Conservation (phyloP, 208 protist genomes). For the Wallacemonas sp. region DNA sequence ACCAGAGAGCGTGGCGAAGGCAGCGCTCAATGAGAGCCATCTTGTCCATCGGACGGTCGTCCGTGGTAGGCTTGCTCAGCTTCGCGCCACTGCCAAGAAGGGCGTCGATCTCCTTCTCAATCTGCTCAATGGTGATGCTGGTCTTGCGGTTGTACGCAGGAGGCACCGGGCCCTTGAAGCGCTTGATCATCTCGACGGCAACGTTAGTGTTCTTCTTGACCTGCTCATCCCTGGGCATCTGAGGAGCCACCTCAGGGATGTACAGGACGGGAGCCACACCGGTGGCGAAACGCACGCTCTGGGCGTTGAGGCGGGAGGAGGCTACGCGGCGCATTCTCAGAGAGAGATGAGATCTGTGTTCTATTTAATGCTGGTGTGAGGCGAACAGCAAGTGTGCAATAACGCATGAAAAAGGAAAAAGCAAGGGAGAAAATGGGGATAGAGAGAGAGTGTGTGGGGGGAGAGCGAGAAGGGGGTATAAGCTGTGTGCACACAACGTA, state of each 20-base stretch:
- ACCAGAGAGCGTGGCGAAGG: constrained; percentile 91
- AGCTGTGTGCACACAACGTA: no score
- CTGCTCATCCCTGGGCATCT: constrained; percentile 77
- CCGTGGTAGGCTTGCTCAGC: constrained; percentile 64
- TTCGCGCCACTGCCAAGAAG: constrained; percentile 83
- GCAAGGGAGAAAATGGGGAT: no score
- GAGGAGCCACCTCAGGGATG: constrained; percentile 57
- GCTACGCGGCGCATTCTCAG: constrained; percentile 69
- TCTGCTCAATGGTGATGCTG: constrained; percentile 80
- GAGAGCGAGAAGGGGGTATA: no score
- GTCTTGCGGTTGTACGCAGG: constrained; percentile 81
- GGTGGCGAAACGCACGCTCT: constrained; percentile 65
- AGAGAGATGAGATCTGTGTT: background rate
- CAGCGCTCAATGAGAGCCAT: constrained; percentile 90
- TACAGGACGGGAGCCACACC: constrained; percentile 89
- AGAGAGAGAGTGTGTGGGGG: no score
- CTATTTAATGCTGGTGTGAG: no score
- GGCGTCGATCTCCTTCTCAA: constrained; percentile 90
- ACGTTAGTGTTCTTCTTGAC: constrained; percentile 89
- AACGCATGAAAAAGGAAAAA: background rate
- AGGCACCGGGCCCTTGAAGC: constrained; percentile 79
- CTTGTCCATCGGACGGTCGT: constrained; percentile 92
- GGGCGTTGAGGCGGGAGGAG: constrained; percentile 31
- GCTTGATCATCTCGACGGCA: constrained; percentile 89
- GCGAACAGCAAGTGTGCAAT: background rate